Evolutionary conservation across 2,329 filamentous ascomycete genomes (phyloP).

Genomic region (Pseudogymnoascus sp.): DNA sequence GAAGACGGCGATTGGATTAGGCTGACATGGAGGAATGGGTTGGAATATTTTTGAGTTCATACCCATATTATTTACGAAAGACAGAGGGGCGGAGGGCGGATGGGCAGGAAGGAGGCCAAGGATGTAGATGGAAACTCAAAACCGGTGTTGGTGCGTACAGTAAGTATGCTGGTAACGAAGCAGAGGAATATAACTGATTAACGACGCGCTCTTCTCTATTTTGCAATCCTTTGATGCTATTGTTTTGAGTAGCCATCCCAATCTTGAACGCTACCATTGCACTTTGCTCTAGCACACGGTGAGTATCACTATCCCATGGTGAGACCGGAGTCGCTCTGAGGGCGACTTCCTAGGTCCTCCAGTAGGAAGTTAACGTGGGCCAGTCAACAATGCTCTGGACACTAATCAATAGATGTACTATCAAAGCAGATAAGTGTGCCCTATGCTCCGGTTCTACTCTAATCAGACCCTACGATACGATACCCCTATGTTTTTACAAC

Average conservation of each 20-base stretch:
- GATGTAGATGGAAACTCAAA: not conserved
- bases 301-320: not conserved
- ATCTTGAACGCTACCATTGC: not conserved
- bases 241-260: not conserved
- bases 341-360: not conserved
- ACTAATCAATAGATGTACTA: not conserved
- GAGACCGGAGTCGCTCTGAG: not conserved
- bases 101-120: not conserved
- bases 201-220: not conserved
- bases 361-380: not conserved
- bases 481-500: not conserved
- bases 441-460: not conserved
- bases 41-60: not conserved
- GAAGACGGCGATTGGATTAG: slow-evolving; percentile 1
- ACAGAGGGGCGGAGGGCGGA: not conserved
- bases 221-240: not conserved
- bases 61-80: not conserved
- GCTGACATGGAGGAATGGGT: not conserved
- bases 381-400: not conserved
- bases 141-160: not conserved
- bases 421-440: not conserved
- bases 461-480: not conserved
- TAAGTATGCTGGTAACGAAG: not conserved
- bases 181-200: not conserved
- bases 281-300: not conserved